Conservation (phyloP, 805 yeast species). For the Allodekkera sacchari region DNA sequence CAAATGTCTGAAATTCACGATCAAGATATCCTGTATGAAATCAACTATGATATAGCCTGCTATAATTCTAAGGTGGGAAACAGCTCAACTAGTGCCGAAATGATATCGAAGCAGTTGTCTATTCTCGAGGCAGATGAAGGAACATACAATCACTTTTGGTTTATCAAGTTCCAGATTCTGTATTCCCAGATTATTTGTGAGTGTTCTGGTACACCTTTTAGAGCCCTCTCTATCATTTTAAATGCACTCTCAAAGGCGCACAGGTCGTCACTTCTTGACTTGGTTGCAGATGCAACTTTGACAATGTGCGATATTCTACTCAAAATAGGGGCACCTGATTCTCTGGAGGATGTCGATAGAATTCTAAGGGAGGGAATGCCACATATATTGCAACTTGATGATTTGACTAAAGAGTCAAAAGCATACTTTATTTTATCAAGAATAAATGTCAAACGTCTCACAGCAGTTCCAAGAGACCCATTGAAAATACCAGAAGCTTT, state of each 20-base stretch:
- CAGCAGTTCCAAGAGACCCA: not conserved
- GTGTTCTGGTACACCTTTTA: slow-evolving; percentile 33
- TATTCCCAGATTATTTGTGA: slow-evolving; percentile 36
- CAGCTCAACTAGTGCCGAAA: slow-evolving; percentile 13
- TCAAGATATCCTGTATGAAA: slow-evolving; percentile 21
- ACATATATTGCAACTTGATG: slow-evolving; percentile 31
- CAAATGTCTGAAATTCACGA: slow-evolving; percentile 27
- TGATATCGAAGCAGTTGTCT: slow-evolving; percentile 15
- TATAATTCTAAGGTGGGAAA: slow-evolving; percentile 16
- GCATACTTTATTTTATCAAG: slow-evolving; percentile 28
- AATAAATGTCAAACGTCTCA: slow-evolving; percentile 10
- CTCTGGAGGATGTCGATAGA: slow-evolving; percentile 31
- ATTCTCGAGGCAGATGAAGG: slow-evolving; percentile 15
- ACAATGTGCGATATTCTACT: slow-evolving; percentile 38
- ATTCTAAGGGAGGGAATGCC: slow-evolving; percentile 38
- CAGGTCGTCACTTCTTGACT: slow-evolving; percentile 34
- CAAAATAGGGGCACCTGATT: slow-evolving; percentile 22
- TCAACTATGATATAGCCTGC: slow-evolving; percentile 18
- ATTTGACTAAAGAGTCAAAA: slow-evolving; percentile 30
- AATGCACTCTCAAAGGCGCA: slow-evolving; percentile 43
- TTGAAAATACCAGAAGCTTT: slow-evolving; percentile 16
- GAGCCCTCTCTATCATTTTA: slow-evolving; percentile 42
- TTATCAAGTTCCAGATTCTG: slow-evolving; percentile 37
- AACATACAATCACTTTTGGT: slow-evolving; percentile 32
- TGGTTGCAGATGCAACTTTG: slow-evolving; percentile 39